Conservation (phyloP, 2,329 filamentous ascomycete genomes). For the Cordyceps javanica region DNA sequence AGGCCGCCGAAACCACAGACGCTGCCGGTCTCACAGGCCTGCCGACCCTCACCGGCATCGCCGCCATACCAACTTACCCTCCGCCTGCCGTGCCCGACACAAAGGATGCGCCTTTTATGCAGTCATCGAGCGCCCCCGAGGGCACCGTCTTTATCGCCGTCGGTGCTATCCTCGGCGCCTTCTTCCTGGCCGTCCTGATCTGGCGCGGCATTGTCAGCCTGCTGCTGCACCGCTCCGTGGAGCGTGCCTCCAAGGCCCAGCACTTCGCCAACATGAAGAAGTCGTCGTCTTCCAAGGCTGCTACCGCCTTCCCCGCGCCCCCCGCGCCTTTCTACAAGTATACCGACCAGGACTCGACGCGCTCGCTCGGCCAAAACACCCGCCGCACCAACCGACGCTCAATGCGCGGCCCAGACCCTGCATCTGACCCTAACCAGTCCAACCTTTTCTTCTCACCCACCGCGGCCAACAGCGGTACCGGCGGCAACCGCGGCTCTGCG, state of each 20-base stretch:
- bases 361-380: conserved; percentile 36
- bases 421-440: conserved; percentile 54
- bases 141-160: conserved; percentile 96
- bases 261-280: conserved; percentile 62
- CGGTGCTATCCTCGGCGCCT: conserved; percentile 77
- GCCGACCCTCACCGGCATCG: conserved; percentile 36
- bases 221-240: conserved; percentile 86
- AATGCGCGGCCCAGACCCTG: conserved; percentile 45
- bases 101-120: conserved; percentile 83
- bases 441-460: conserved; percentile 96
- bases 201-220: conserved; percentile 88
- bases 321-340: conserved; percentile 60
- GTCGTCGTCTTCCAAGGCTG: conserved; percentile 16
- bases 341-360: conserved; percentile 51
- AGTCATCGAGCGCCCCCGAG: conserved; percentile 75
- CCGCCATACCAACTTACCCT: conserved; percentile 53
- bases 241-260: conserved; percentile 73
- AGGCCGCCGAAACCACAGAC: neutral
- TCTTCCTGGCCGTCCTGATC: conserved; percentile 72
- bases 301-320: conserved; percentile 52
- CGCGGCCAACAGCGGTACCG: conserved; percentile 60
- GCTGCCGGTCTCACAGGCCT: conserved; percentile 24
- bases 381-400: conserved; percentile 45
- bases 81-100: conserved; percentile 75
- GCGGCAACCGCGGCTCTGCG: conserved; percentile 62